These are phyloP conservation scores for Alternaria gansuensis DNA, from an alignment of 2,329 filamentous ascomycete genomes.

Conservation along the genomic window DNA sequence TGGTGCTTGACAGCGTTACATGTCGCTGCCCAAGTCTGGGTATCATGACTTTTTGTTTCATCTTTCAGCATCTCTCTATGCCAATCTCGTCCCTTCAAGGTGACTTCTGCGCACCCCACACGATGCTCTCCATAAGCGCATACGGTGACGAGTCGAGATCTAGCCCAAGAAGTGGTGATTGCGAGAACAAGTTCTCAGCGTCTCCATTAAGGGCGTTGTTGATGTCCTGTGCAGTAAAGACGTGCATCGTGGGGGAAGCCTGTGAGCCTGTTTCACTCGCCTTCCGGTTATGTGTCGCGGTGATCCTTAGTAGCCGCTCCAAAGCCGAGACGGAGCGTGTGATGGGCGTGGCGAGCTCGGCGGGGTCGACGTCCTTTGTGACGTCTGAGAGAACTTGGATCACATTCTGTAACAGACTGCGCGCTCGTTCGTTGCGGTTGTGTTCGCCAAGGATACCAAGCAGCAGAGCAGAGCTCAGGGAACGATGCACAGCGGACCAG, in stretches of 20 bases:
- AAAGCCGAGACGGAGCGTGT: constrained; percentile 59
- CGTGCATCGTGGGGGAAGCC: constrained; percentile 43
- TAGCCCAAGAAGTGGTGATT: constrained; percentile 49
- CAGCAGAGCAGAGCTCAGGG: constrained; percentile 56
- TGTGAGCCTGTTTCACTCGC: constrained; percentile 44
- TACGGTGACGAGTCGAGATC: constrained; percentile 58
- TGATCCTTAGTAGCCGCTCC: constrained; percentile 53
- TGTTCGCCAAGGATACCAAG: constrained; percentile 58
- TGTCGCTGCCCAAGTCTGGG: constrained; percentile 10
- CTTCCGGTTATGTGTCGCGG: constrained; percentile 32
- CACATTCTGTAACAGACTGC: constrained; percentile 57
- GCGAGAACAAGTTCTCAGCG: constrained; percentile 38
- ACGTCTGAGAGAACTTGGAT: constrained; percentile 59
- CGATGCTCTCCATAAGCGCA: constrained; percentile 59
- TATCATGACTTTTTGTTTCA: constrained; percentile 14
- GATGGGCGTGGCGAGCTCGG: constrained; percentile 59
- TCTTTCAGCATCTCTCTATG: neutral
- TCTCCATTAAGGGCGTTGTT: constrained; percentile 49
- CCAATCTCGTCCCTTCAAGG: neutral
- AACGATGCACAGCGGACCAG: constrained; percentile 57
- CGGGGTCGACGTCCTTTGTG: constrained; percentile 58
- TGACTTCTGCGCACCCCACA: constrained; percentile 53
- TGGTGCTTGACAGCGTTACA: constrained; percentile 2
- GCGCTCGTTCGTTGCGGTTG: constrained; percentile 57
- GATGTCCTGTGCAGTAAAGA: constrained; percentile 51